Base-by-base conservation (phyloP, 768 basidiomycete genomes). In the Pleurotus djamor region DNA sequence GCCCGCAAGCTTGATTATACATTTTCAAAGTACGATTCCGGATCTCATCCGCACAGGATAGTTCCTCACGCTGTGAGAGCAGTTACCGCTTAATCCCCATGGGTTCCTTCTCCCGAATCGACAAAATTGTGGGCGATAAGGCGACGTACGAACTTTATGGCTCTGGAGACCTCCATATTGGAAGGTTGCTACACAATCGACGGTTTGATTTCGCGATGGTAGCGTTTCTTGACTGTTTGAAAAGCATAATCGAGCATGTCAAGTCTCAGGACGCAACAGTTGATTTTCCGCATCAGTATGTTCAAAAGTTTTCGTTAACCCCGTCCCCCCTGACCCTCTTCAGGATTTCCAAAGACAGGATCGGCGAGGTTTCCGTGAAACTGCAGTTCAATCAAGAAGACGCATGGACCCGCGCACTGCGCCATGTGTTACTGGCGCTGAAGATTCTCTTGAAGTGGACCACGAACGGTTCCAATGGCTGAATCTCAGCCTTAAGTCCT, bases 121-220 rank as follows among this genome's bases (percentile, higher is more conserved):
- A 98, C 74, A 87, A 84, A 68, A 89, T 80, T 2, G 83, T 79
- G 1, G 90, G 91, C 4, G 92, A 94, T 69, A 93, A 93, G 72
- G 83, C 88, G 16, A 83, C 83, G 1, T 96, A 96, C 65, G 97
- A 98, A 69, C 76, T 99, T 51, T 96, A 97, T 68, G 96, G 94
- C 9, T 97, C 96, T 3, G 94, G 96, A 7, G 96, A 98, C 71
- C 74, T 97, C 17, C 89, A 94, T 63, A 79, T 96, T 57, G 91
- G 92, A 2, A 87, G 96, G 35, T 70, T 98, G 13, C 76, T 98
- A 41, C 96, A 98, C 66, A 98, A 98, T 67, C 86, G 96, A 43
- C 86, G 96, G 14, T 99, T 98, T 72, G 96, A 98, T 72, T 83
- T 91, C 62, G 96, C 90, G 2, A 96, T 98, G 92, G 94, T 96